phyloP scores from a whole-genome alignment of 192 early-diverging fungal species.

The Oehlia diaphana region DNA sequence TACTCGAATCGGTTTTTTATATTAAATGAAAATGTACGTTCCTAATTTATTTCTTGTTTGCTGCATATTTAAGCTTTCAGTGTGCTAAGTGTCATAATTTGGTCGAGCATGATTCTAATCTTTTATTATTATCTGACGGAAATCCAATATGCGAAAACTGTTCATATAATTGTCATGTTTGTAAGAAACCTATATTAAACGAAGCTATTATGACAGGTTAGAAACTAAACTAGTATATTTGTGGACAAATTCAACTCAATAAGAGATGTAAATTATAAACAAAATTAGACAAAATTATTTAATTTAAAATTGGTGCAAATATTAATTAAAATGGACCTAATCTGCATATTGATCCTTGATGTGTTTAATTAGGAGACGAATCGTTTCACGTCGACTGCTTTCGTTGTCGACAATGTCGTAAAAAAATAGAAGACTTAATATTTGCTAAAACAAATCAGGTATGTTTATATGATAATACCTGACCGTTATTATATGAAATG shows the following conservation, averaged over 20 bases:
- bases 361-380: constrained; percentile 56
- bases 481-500: background rate
- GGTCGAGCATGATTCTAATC: constrained; percentile 75
- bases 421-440: constrained; percentile 73
- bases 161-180: constrained; percentile 73
- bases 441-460: constrained; percentile 79
- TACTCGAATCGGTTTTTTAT: constrained; percentile 7
- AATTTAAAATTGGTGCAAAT: too few relatives aligned
- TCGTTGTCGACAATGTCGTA: constrained; percentile 69
- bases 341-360: background rate
- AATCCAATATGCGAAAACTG: constrained; percentile 83
- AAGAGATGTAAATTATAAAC: too few relatives aligned
- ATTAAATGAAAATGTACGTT: background rate
- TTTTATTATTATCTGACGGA: constrained; percentile 76
- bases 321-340: too few relatives aligned
- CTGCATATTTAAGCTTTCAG: constrained; percentile 58
- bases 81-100: constrained; percentile 74
- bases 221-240: background rate
- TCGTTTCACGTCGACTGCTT: constrained; percentile 84
- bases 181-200: constrained; percentile 72
- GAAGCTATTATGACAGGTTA: constrained; percentile 84
- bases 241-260: constrained; percentile 1
- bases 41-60: constrained; percentile 20
- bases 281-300: too few relatives aligned
- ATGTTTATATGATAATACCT: constrained; percentile 3